Evolutionary conservation across 257 asterid species (phyloP).

Genomic region (Penstemon barbatus): DNA sequence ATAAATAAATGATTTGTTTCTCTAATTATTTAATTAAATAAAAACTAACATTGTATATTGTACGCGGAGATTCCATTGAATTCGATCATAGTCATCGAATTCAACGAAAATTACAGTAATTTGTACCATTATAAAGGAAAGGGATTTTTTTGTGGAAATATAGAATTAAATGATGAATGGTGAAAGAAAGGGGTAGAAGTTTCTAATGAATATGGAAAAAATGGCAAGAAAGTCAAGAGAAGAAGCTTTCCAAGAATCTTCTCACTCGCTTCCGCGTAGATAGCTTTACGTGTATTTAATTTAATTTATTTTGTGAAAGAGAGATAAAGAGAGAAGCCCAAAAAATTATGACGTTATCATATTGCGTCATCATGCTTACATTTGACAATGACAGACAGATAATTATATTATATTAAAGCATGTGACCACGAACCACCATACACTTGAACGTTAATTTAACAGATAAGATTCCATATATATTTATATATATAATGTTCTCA

Average conservation of each 20-base stretch:
- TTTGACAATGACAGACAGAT: neutral
- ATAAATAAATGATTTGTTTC: no score
- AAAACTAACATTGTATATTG: neutral
- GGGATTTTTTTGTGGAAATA: neutral
- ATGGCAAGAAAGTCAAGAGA: conserved; percentile 27
- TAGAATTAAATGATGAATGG: neutral
- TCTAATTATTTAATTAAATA: no score
- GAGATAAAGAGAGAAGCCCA: neutral
- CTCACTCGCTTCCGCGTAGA: conserved; percentile 51
- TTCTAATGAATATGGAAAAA: conserved; percentile 22
- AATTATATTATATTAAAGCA: neutral
- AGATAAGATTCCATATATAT: conserved; percentile 13
- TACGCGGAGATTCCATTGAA: neutral
- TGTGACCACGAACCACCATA: conserved; percentile 1
- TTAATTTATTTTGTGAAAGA: neutral
- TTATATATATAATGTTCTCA: no score
- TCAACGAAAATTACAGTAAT: neutral
- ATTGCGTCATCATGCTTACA: conserved; percentile 15
- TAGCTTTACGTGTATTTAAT: neutral
- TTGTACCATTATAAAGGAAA: neutral
- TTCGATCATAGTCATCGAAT: no score
- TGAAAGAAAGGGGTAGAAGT: conserved; percentile 18
- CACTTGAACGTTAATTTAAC: neutral
- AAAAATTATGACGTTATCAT: neutral
- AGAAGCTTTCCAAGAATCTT: conserved; percentile 38